Evolutionary conservation across 2,329 filamentous ascomycete genomes (phyloP).

Genomic region (Neofusicoccum sp.): DNA sequence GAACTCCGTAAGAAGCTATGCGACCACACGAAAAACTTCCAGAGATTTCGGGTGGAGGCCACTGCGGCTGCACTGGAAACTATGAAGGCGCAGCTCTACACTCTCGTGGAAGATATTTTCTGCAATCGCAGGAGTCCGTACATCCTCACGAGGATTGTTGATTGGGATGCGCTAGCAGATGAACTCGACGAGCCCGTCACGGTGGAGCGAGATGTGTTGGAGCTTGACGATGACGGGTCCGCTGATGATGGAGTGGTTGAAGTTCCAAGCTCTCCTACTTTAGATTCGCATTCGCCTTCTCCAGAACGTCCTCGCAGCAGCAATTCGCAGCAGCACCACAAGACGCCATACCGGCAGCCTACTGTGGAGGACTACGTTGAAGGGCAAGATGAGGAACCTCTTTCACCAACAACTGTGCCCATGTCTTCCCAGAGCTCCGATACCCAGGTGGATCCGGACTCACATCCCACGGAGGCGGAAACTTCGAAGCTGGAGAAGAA

Average conservation of each 20-base stretch:
- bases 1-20: neutral
- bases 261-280: neutral
- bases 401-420: neutral
- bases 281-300: neutral
- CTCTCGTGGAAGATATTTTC: conserved; percentile 3
- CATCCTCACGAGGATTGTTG: conserved; percentile 5
- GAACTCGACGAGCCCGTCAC: neutral
- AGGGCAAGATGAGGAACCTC: neutral
- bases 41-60: neutral
- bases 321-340: neutral
- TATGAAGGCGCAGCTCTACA: conserved; percentile 7
- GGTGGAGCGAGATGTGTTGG: neutral
- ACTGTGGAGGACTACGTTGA: conserved; percentile 7
- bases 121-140: neutral
- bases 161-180: conserved; percentile 14
- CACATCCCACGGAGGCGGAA: neutral
- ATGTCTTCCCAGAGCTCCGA: neutral
- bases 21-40: neutral
- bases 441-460: neutral
- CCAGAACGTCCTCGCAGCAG: neutral
- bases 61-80: neutral
- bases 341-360: neutral
- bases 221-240: neutral
- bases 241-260: neutral
- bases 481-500: neutral